These are phyloP conservation scores for Globisporangium paddicum DNA, from an alignment of 352 stramenopile genomes.

Conservation along the genomic window DNA sequence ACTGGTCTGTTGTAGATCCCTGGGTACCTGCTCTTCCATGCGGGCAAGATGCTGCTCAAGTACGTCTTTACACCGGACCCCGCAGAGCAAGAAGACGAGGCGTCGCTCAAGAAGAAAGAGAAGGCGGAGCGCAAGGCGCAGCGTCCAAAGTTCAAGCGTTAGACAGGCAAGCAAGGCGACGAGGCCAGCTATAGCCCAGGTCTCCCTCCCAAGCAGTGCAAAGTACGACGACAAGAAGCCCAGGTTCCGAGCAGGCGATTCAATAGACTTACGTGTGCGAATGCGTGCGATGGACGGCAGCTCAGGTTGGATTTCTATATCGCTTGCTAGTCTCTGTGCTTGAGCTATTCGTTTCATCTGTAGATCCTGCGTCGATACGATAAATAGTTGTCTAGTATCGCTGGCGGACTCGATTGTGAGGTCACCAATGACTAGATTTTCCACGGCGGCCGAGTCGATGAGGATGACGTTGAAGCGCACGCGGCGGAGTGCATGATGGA, in stretches of 20 bases:
- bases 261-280: neutral
- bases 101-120: conserved; percentile 64
- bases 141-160: conserved; percentile 40
- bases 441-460: conserved; percentile 13
- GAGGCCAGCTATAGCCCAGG: too few relatives aligned
- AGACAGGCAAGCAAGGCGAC: neutral
- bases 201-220: neutral
- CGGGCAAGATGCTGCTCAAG: conserved; percentile 65
- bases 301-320: neutral
- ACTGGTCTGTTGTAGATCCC: conserved; percentile 39
- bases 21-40: conserved; percentile 79
- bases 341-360: too few relatives aligned
- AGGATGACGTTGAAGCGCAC: neutral
- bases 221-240: neutral
- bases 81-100: conserved; percentile 48
- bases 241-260: neutral
- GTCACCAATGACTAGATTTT: conserved; percentile 7
- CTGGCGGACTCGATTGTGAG: neutral
- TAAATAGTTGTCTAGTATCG: conserved; percentile 5
- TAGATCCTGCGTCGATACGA: neutral
- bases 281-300: neutral
- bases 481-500: neutral
- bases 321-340: too few relatives aligned
- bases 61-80: conserved; percentile 76
- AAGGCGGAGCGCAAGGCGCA: conserved; percentile 66